Conservation (phyloP, 164 flowering plant genomes). For the Vitis amurensis region DNA sequence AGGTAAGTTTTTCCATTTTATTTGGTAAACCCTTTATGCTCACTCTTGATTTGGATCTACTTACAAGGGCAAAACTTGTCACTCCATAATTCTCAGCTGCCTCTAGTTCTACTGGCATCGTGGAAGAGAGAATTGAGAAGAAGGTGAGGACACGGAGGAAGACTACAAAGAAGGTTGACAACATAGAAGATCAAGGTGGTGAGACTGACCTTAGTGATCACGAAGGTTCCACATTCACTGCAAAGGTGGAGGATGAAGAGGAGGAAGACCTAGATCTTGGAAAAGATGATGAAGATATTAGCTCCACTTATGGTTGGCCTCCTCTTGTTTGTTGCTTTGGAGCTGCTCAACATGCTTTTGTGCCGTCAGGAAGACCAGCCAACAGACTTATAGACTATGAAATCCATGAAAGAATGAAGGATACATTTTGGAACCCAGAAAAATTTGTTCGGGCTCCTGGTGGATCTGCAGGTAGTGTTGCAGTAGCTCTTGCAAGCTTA, state of each 20-base stretch:
- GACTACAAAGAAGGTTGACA: slow-evolving; percentile 34
- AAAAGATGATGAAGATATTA: slow-evolving; percentile 65
- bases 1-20: slow-evolving; percentile 31
- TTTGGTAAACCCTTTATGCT: neutral
- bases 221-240: slow-evolving; percentile 25
- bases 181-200: slow-evolving; percentile 31
- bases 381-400: slow-evolving; percentile 77
- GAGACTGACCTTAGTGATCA: slow-evolving; percentile 39
- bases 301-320: slow-evolving; percentile 81
- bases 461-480: slow-evolving; percentile 69
- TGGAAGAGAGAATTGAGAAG: slow-evolving; percentile 40
- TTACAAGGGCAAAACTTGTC: slow-evolving; percentile 1
- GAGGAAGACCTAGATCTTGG: slow-evolving; percentile 41
- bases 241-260: slow-evolving; percentile 33
- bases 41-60: neutral
- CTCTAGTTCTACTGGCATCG: slow-evolving; percentile 26
- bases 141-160: slow-evolving; percentile 41
- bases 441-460: slow-evolving; percentile 76
- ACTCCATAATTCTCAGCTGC: slow-evolving; percentile 28
- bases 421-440: slow-evolving; percentile 65
- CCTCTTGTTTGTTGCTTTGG: slow-evolving; percentile 98
- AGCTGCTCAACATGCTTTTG: slow-evolving; percentile 78
- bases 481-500: slow-evolving; percentile 70
- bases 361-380: slow-evolving; percentile 86
- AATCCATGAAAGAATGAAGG: slow-evolving; percentile 64